Conservation (phyloP, 768 basidiomycete species). For the Termitomyces bulborhizus region DNA sequence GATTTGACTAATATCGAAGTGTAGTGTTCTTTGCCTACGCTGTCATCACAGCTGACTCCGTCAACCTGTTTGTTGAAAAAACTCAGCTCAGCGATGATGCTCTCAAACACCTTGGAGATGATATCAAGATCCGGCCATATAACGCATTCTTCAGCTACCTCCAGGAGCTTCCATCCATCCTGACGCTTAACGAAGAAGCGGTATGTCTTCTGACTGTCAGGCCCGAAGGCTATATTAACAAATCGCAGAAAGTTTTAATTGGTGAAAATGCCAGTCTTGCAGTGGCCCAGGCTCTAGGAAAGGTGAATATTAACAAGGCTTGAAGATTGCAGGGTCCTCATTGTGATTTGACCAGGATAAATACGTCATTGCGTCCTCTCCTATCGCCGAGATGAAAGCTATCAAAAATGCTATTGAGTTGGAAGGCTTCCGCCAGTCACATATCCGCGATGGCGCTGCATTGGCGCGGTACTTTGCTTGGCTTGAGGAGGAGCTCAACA, state of each 20-base stretch:
- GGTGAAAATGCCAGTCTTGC: constrained; percentile 78
- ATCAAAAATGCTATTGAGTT: constrained; percentile 80
- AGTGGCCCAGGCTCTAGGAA: constrained; percentile 72
- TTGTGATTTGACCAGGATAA: constrained; percentile 38
- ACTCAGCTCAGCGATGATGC: constrained; percentile 41
- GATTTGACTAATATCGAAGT: neutral
- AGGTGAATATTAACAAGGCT: constrained; percentile 30
- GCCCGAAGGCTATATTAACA: neutral
- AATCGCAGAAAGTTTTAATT: constrained; percentile 62
- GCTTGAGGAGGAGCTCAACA: constrained; percentile 78
- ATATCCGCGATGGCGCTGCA: constrained; percentile 88
- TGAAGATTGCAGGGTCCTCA: neutral
- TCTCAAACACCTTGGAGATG: constrained; percentile 41
- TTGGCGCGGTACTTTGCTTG: constrained; percentile 89
- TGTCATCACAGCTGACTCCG: constrained; percentile 54
- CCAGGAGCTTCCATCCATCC: constrained; percentile 33
- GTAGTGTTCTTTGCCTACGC: constrained; percentile 92
- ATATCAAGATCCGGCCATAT: constrained; percentile 69
- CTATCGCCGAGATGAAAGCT: constrained; percentile 72
- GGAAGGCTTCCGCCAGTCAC: constrained; percentile 83
- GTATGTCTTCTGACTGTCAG: constrained; percentile 18
- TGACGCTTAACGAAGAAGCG: constrained; percentile 26
- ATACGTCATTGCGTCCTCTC: constrained; percentile 58
- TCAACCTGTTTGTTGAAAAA: constrained; percentile 65
- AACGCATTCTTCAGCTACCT: constrained; percentile 61